Percentiles rank a stretch among this genome's conserved stretches.
Conservation (phyloP, 1,284 basidiomycete genomes). For the Gyrodon tennesseensis region DNA sequence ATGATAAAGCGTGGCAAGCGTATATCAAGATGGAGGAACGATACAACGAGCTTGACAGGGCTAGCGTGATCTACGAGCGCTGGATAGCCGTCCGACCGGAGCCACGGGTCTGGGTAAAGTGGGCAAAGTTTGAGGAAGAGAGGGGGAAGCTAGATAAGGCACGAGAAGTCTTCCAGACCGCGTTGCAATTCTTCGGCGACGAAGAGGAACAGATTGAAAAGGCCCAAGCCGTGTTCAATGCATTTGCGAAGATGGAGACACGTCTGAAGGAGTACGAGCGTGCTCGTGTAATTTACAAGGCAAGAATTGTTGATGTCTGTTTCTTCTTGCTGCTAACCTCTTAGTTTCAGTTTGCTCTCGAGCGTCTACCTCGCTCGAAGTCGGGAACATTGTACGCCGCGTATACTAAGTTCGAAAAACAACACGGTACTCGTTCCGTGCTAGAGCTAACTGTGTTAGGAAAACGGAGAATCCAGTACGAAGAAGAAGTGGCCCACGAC, state of each 20-base stretch:
- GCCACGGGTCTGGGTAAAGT: slow-evolving; percentile 95
- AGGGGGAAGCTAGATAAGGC: slow-evolving; percentile 84
- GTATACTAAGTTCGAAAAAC: slow-evolving; percentile 98
- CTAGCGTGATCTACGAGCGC: slow-evolving; percentile 91
- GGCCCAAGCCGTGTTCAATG: slow-evolving; percentile 93
- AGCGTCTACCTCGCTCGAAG: slow-evolving; percentile 87
- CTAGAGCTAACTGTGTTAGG: slow-evolving; percentile 95
- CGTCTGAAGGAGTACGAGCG: slow-evolving; percentile 95
- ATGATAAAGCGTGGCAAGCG: slow-evolving; percentile 99
- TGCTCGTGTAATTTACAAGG: slow-evolving; percentile 97
- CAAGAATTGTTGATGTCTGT: slow-evolving; percentile 36
- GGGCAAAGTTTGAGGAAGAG: slow-evolving; percentile 98
- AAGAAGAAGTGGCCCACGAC: slow-evolving; percentile 88
- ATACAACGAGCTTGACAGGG: slow-evolving; percentile 90
- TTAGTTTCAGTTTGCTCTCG: slow-evolving; percentile 77
- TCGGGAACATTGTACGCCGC: slow-evolving; percentile 82
- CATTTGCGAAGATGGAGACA: slow-evolving; percentile 98
- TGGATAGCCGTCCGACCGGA: slow-evolving; percentile 94
- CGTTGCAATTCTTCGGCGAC: slow-evolving; percentile 96
- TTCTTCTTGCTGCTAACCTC: slow-evolving; percentile 9
- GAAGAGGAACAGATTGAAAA: slow-evolving; percentile 97
- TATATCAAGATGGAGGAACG: slow-evolving; percentile 97
- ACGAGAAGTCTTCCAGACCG: slow-evolving; percentile 95
- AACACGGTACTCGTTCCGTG: slow-evolving; percentile 86
- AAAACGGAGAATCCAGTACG: slow-evolving; percentile 96